These are phyloP conservation scores for Aspergillus funiculosus DNA, from an alignment of 495 filamentous ascomycete species.

Conservation along the genomic window DNA sequence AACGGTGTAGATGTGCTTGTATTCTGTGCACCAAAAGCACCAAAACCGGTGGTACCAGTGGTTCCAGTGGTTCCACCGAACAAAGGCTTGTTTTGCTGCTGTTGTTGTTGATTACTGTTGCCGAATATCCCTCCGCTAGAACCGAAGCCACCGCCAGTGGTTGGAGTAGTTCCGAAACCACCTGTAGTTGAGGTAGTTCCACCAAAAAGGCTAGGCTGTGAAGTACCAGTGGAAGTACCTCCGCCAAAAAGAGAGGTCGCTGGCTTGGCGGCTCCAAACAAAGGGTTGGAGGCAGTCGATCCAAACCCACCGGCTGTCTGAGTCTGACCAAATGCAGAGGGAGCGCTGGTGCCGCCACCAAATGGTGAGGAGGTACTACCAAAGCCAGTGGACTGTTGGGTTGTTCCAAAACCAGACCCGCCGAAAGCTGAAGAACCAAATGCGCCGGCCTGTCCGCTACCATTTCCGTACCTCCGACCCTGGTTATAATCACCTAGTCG, in stretches of 20 bases:
- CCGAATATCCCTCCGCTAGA: slow-evolving; percentile 46
- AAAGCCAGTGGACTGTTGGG: slow-evolving; percentile 42
- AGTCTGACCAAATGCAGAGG: slow-evolving; percentile 42
- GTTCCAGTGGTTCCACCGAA: slow-evolving; percentile 28
- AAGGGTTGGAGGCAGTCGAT: slow-evolving; percentile 33
- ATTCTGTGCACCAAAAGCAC: slow-evolving; percentile 39
- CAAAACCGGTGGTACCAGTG: slow-evolving; percentile 30
- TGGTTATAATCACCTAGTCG: slow-evolving; percentile 83
- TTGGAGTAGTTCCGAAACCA: slow-evolving; percentile 26
- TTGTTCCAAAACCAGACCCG: slow-evolving; percentile 36
- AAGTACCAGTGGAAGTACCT: slow-evolving; percentile 18
- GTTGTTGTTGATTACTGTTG: slow-evolving; percentile 26
- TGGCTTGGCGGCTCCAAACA: slow-evolving; percentile 39
- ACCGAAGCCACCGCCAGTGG: slow-evolving; percentile 27
- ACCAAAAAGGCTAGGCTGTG: slow-evolving; percentile 27
- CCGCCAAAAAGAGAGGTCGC: slow-evolving; percentile 38
- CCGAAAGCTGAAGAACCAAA: slow-evolving; percentile 60
- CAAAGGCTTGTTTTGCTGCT: slow-evolving; percentile 34
- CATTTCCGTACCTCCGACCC: slow-evolving; percentile 75
- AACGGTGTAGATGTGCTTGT: slow-evolving; percentile 35
- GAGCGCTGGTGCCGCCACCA: slow-evolving; percentile 46
- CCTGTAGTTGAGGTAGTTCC: slow-evolving; percentile 25
- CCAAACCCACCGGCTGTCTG: slow-evolving; percentile 56
- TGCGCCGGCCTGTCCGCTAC: slow-evolving; percentile 71
- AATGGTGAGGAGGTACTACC: slow-evolving; percentile 49